Evolutionary conservation across 352 stramenopile species (phyloP).

Genomic region (Phytophthora nicotianae): DNA sequence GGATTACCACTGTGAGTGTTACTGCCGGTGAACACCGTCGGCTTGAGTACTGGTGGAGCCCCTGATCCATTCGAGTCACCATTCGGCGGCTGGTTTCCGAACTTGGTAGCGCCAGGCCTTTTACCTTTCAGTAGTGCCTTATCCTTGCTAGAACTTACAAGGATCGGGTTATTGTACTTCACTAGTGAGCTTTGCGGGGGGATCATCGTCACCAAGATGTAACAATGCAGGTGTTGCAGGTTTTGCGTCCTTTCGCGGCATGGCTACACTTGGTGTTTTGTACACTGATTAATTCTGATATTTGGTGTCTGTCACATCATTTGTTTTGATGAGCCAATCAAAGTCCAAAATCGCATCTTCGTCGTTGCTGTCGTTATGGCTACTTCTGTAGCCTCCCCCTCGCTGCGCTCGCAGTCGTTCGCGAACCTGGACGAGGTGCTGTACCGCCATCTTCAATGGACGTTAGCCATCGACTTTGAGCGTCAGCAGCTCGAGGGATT

Average conservation of each 20-base stretch:
- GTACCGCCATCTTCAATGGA: slow-evolving; percentile 88
- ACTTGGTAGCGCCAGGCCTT: slow-evolving; percentile 31
- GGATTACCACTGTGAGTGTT: slow-evolving; percentile 62
- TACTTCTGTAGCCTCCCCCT: not conserved
- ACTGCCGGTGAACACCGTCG: slow-evolving; percentile 70
- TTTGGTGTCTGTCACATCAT: not conserved
- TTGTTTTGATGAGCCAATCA: not conserved
- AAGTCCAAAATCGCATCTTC: slow-evolving; percentile 5
- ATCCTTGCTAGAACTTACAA: slow-evolving; percentile 90
- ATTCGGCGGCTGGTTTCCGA: slow-evolving; percentile 34
- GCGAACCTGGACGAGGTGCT: slow-evolving; percentile 85
- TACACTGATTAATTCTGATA: not conserved
- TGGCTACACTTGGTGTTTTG: slow-evolving; percentile 13
- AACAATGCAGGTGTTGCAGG: not conserved
- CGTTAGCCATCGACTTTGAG: slow-evolving; percentile 86
- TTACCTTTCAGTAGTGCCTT: slow-evolving; percentile 61
- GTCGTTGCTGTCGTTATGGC: slow-evolving; percentile 3
- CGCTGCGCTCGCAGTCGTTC: slow-evolving; percentile 69
- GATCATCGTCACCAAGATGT: slow-evolving; percentile 58
- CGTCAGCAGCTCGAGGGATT: slow-evolving; percentile 63
- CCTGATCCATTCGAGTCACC: slow-evolving; percentile 19
- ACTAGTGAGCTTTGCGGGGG: slow-evolving; percentile 88
- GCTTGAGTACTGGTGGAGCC: slow-evolving; percentile 39
- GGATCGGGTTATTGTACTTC: slow-evolving; percentile 92
- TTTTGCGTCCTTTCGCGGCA: slow-evolving; percentile 25